Base-by-base conservation (phyloP, 176 grass and related monocot species). In the Neostapfia colusana region DNA sequence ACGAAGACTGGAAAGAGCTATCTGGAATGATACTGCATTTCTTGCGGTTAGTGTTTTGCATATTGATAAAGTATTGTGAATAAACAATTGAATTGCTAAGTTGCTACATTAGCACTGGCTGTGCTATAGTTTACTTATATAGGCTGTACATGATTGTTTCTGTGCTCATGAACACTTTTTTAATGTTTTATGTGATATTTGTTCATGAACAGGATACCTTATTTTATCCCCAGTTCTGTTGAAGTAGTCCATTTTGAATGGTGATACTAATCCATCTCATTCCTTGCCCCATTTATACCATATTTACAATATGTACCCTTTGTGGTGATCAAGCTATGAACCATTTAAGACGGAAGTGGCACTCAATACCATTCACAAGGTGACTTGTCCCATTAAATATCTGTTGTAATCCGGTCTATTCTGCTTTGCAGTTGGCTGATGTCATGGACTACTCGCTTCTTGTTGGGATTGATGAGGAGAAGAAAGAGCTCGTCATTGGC, bases 11-110 rank as follows among this genome's bases (percentile, higher is more conserved):
- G 95, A 98, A 68, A 84, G 91, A 76, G 91, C 89, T 73, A 55
- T 94, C n/a, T 98, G 91, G 95, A 98, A 94, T 58, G 95, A 98
- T 86, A 98, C 89, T 80, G 92, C 85, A 58, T 98, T 98, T 76
- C 95, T 98, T 82, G 89, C 95, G 64, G 95, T 99, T 88, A 40
- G 83, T 72, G 62, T 37, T 83, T 43, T 44, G 42, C 41, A 49
- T 74, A 54, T 24, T 37, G 35, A 63, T 41, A 14, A 61, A 45
- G 25, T 12, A 68, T 79, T 77, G n/a, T 65, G 35, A 67, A 82
- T 37, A 73, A 14, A 31, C 77, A 51, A 42, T 16, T 16, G 43
- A 21, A 25, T 67, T 68, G 27, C 4, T 13, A 51, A 54, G 42
- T 20, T 61, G 10, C 8, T 56, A 56, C 8, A 10, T 56, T n/a